Base-by-base conservation (phyloP, 2,329 filamentous ascomycete species). In the Chaetomiaceae sp. region DNA sequence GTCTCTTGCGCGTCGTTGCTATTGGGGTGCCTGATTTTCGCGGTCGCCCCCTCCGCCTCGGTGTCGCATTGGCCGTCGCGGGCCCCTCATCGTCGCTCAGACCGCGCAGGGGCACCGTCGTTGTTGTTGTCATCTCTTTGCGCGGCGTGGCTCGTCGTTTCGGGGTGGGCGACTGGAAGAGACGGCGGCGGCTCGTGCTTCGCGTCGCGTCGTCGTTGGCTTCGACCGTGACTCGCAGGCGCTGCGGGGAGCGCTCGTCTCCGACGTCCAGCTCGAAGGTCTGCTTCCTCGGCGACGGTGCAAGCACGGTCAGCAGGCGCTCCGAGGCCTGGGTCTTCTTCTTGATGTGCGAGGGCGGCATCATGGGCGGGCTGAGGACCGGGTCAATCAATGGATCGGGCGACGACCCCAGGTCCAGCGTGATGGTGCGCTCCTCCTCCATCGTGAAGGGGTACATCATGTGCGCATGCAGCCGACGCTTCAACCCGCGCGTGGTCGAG, bases 221-320 rank as follows among this genome's bases (percentile, higher is more conserved):
- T 62, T 82, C 77, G 46, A 81, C 76, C 9, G 79, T 81, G 46
- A 81, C 77, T 39, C 72, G 68, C 38, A 82, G 68, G 51, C 70
- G 73, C 62, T 80, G 76, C 3, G 78, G 76, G 41, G 76, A 71
- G 40, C 62, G 63, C 33, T 70, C 68, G 57, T 75, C 68, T 41
- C 78, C 77, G 21, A 78, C 75, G 55, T 81, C 76, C 30, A 81
- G 72, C 63, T 79, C 73, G 55, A 81, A 81, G 39, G 70, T 79
- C 60, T 75, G 77, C 66, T 79, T 81, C 43, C 76, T 69, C 34
- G 79, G 78, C 37, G 78, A 80, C 14, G 52, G 61, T 56, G 53
- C 53, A 43, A 71, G 61, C 27, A 42, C 49, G 14, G 72, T 66
- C 19, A 67, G 53, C 55, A 73, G 68, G 23, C 67, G 64, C 53